These are phyloP conservation scores for Brassica nigra DNA, from an alignment of 345 rosid species.

Conservation along the genomic window DNA sequence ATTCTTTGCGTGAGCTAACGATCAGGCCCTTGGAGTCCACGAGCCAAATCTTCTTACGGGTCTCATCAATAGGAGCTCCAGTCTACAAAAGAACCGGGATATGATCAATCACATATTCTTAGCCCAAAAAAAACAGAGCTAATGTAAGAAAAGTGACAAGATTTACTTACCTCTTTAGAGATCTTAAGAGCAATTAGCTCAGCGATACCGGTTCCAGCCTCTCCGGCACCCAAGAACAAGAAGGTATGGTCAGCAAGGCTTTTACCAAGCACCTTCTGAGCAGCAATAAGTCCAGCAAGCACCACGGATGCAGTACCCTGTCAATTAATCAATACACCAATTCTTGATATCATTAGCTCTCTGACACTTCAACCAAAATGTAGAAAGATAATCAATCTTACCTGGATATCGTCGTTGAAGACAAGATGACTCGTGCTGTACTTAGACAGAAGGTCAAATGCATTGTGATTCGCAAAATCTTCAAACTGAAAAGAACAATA, in stretches of 20 bases:
- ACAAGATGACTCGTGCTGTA: constrained; percentile 85
- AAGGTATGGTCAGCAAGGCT: constrained; percentile 77
- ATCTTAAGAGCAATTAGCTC: constrained; percentile 97
- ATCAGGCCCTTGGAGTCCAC: constrained; percentile 98
- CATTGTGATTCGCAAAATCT: constrained; percentile 99
- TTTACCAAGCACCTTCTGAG: constrained; percentile 71
- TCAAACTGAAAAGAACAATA: constrained; percentile 69
- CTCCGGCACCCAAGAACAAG: constrained; percentile 98
- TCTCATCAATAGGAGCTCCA: constrained; percentile 63
- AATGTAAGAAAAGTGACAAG: not conserved
- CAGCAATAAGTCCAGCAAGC: constrained; percentile 82
- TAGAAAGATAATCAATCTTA: constrained; percentile 31
- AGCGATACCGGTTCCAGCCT: constrained; percentile 99
- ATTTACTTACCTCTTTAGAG: constrained; percentile 55
- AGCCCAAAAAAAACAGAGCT: not conserved
- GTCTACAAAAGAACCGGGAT: constrained; percentile 48
- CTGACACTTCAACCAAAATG: not conserved
- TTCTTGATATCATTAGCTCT: constrained; percentile 14
- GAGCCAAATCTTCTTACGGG: constrained; percentile 94
- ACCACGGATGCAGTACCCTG: constrained; percentile 99
- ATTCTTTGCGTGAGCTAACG: constrained; percentile 73
- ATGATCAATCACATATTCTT: constrained; percentile 32
- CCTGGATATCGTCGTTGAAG: constrained; percentile 98
- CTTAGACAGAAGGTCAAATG: constrained; percentile 78
- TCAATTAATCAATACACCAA: constrained; percentile 20